Base-by-base conservation (phyloP, 1,284 basidiomycete species). In the Thelephora terrestris region DNA sequence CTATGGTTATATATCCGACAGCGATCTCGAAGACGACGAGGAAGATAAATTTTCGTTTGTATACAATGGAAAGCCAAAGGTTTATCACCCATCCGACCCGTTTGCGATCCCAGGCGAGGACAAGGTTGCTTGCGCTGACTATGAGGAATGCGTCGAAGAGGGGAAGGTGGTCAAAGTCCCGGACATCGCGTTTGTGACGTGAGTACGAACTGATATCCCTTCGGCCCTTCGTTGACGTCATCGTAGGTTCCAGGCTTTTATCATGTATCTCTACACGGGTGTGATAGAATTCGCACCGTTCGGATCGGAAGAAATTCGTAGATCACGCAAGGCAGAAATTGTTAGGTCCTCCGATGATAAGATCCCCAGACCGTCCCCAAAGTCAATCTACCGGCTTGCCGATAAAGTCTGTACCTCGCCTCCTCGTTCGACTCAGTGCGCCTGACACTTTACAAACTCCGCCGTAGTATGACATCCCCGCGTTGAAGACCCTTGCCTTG, bases 381-480 rank as follows among this genome's bases (percentile, higher is more conserved):
- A 58, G 43, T 58, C 57, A 1, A 54, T 58, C 50, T 58, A 58
- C 36, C 51, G 53, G 0, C 25, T 58, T 3, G 55, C 57, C 9
- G 47, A 53, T 10, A 53, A 50, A 42, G 57, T 58, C 18, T 18
- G 46, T 29, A 40, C 6, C 29, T 12, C 5, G 29, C 9, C 29
- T 32, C 12, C 29, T 3, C 29, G 29, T 10, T 32, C 9, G 37
- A 38, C 17, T 21, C n/a, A 12, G n/a, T 6, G 27, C 37, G 7
- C 37, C 37, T 14, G 14, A 14, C 5, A 10, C 14, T 14, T 39
- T 6, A 21, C 37, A 39, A 14, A 17, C 14, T 18, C 14, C 17
- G 14, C 21, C 7, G n/a, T 29, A 59, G 54, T 55, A 56, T 18
- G 54, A 50, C 36, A 52, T 56, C 12, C 34, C 20, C 5, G 29